Conservation (phyloP, 1,284 basidiomycete species). For the Kwoniella shivajii region DNA sequence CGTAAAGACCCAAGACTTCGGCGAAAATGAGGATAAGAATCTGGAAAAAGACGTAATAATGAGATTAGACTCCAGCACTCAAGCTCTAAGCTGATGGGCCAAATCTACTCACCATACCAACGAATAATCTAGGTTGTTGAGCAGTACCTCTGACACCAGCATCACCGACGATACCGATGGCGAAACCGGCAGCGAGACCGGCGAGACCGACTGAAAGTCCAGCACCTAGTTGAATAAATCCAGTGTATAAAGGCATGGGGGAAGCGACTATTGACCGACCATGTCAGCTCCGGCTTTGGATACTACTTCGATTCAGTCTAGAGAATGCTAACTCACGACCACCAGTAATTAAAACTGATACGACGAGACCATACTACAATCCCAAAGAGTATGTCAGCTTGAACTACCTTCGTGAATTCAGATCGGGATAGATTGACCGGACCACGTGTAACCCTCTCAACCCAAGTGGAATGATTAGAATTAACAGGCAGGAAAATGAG, state of each 20-base stretch:
- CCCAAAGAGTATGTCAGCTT: neutral
- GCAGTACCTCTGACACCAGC: conserved; percentile 88
- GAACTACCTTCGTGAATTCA: neutral
- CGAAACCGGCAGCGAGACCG: conserved; percentile 86
- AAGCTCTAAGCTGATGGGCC: no score
- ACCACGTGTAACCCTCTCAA: conserved; percentile 3
- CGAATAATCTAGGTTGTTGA: conserved; percentile 90
- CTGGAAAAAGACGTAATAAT: conserved; percentile 47
- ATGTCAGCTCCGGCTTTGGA: neutral
- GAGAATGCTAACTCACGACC: conserved; percentile 62
- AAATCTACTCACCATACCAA: conserved; percentile 58
- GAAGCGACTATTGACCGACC: conserved; percentile 48
- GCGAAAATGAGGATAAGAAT: conserved; percentile 90
- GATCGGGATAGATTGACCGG: neutral
- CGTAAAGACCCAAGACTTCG: conserved; percentile 75
- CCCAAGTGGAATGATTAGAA: no score
- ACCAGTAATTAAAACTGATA: conserved; percentile 82
- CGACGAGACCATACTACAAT: conserved; percentile 80
- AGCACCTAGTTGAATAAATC: conserved; percentile 87
- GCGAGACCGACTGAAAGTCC: conserved; percentile 84
- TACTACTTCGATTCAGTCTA: neutral
- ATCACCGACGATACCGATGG: conserved; percentile 94
- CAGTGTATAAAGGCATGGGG: conserved; percentile 71
- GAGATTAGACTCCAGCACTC: neutral
- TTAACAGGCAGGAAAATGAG: no score